These are phyloP conservation scores for Penicillium sp. DNA, from an alignment of 2,329 filamentous ascomycete genomes.

Conservation along the genomic window DNA sequence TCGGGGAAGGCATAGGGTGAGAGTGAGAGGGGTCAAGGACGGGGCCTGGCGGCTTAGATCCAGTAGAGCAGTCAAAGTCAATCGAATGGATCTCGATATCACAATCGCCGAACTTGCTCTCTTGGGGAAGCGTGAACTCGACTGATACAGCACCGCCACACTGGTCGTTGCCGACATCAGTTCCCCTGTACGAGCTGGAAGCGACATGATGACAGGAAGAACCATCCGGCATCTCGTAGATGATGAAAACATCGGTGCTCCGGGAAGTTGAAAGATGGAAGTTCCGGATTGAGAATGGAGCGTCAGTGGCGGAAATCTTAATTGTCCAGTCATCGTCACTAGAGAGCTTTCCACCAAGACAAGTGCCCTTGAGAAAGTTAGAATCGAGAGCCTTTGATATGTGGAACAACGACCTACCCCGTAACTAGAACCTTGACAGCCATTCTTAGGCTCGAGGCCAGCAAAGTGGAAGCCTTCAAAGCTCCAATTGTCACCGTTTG, in stretches of 20 bases:
- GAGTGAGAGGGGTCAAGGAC: neutral
- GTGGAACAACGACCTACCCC: slow-evolving; percentile 42
- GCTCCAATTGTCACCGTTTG: slow-evolving; percentile 56
- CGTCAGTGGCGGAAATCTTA: slow-evolving; percentile 15
- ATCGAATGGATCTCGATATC: slow-evolving; percentile 54
- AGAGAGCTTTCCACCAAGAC: slow-evolving; percentile 59
- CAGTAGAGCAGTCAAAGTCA: slow-evolving; percentile 21
- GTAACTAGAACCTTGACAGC: slow-evolving; percentile 28
- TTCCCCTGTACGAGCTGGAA: slow-evolving; percentile 64
- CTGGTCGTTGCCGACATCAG: slow-evolving; percentile 74
- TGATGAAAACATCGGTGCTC: slow-evolving; percentile 75
- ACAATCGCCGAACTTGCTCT: slow-evolving; percentile 59
- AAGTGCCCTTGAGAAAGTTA: slow-evolving; percentile 49
- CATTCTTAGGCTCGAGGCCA: slow-evolving; percentile 66
- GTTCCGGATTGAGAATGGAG: slow-evolving; percentile 67
- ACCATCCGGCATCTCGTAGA: slow-evolving; percentile 80
- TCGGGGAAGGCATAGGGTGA: neutral
- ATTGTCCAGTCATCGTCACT: slow-evolving; percentile 46
- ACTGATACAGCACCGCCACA: slow-evolving; percentile 86
- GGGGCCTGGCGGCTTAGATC: slow-evolving; percentile 10
- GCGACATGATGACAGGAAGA: slow-evolving; percentile 73
- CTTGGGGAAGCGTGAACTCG: slow-evolving; percentile 61
- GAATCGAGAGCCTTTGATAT: neutral
- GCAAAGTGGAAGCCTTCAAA: slow-evolving; percentile 71
- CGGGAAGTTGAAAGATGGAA: slow-evolving; percentile 71